Evolutionary conservation across 129 eudicot genomes (phyloP).

Genomic region (Lactuca saligna): DNA sequence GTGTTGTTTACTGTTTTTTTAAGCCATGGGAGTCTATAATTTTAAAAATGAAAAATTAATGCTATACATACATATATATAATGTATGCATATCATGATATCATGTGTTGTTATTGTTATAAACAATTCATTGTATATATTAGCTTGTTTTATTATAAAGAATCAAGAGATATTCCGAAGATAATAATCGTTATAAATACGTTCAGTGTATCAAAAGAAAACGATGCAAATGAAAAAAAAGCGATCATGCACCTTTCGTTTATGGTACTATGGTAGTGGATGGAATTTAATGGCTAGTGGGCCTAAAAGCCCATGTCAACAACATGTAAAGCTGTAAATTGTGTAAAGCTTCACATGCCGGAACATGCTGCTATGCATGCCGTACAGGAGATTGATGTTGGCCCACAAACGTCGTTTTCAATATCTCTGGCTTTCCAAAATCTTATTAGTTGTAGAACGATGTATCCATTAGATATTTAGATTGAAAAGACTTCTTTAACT

Average conservation of each 20-base stretch:
- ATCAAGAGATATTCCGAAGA: too few relatives aligned
- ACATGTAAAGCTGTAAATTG: conserved; percentile 13
- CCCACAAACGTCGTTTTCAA: too few relatives aligned
- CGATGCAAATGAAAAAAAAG: background rate
- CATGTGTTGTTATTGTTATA: background rate
- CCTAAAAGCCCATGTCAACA: conserved; percentile 19
- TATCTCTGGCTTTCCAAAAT: too few relatives aligned
- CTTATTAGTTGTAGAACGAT: too few relatives aligned
- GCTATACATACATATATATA: too few relatives aligned
- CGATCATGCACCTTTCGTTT: background rate
- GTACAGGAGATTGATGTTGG: background rate
- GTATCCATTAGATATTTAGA: background rate
- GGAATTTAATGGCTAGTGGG: conserved; percentile 15
- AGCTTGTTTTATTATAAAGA: too few relatives aligned
- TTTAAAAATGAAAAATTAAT: too few relatives aligned
- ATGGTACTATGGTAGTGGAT: conserved; percentile 5
- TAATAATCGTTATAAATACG: background rate
- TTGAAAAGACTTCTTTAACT: background rate
- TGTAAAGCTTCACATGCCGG: background rate
- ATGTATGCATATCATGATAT: too few relatives aligned
- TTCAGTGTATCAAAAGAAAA: background rate
- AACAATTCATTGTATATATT: background rate
- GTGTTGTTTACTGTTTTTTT: too few relatives aligned
- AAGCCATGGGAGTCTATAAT: too few relatives aligned
- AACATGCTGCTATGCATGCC: conserved; percentile 11